These are phyloP conservation scores for Aquilaria agallochum DNA, from an alignment of 441 rosid species.

Conservation along the genomic window DNA sequence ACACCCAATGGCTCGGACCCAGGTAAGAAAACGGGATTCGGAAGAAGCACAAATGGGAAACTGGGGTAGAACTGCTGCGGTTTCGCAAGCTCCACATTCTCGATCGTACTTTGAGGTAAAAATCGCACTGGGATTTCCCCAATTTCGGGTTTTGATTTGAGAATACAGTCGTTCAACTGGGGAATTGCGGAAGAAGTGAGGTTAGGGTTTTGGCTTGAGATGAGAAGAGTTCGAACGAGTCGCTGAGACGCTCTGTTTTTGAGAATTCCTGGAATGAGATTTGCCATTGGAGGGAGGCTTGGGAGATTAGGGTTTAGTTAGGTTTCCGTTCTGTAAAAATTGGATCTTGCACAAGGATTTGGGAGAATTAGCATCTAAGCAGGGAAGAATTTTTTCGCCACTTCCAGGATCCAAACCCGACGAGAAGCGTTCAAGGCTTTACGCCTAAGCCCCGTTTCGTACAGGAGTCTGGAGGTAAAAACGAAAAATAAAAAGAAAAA, in stretches of 20 bases:
- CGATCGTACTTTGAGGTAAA: conserved; percentile 13
- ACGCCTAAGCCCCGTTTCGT: too few species aligned
- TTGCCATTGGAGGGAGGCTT: conserved; percentile 26
- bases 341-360: too few species aligned
- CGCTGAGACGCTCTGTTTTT: conserved; percentile 24
- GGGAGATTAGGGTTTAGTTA: too few species aligned
- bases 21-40: conserved; percentile 19
- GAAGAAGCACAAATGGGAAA: conserved; percentile 35
- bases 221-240: conserved; percentile 20
- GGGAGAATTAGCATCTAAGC: too few species aligned
- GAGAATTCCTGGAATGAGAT: conserved; percentile 28
- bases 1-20: conserved; percentile 19
- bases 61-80: conserved; percentile 32
- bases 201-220: conserved; percentile 13
- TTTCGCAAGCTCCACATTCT: conserved; percentile 11
- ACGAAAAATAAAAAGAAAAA: too few species aligned
- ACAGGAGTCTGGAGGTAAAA: too few species aligned
- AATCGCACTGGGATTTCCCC: conserved; percentile 17
- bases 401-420: too few species aligned
- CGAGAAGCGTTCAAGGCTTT: too few species aligned
- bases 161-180: conserved; percentile 6
- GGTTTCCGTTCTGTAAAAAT: too few species aligned
- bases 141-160: conserved; percentile 1
- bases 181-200: conserved; percentile 8
- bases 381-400: too few species aligned